These are phyloP conservation scores for Orobanche coerulescens DNA, from an alignment of 257 asterid genomes.

Conservation along the genomic window DNA sequence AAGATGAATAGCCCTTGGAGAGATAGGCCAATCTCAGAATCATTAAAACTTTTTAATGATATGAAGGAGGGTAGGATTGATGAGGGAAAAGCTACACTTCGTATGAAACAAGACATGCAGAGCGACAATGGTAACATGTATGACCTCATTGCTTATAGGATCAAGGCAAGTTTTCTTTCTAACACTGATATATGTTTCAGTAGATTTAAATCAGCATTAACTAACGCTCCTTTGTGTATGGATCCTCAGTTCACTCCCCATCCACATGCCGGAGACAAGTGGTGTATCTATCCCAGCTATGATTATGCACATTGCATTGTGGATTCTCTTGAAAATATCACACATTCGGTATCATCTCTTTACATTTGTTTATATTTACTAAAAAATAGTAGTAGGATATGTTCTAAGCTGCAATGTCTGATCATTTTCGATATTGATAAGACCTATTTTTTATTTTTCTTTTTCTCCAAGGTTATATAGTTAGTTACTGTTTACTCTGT, in stretches of 20 bases:
- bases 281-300: conserved; percentile 98
- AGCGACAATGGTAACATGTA: conserved; percentile 88
- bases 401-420: too few relatives aligned
- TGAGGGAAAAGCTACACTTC: conserved; percentile 84
- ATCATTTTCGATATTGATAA: too few relatives aligned
- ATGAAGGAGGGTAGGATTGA: conserved; percentile 75
- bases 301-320: conserved; percentile 93
- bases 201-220: too few relatives aligned
- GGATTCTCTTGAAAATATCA: conserved; percentile 84
- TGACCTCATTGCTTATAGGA: conserved; percentile 87
- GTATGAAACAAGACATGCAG: conserved; percentile 99
- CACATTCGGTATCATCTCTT: conserved; percentile 95
- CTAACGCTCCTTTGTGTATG: too few relatives aligned
- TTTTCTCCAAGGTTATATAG: too few relatives aligned
- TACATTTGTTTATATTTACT: too few relatives aligned
- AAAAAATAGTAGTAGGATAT: too few relatives aligned
- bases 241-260: conserved; percentile 97
- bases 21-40: conserved; percentile 74
- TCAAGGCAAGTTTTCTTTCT: conserved; percentile 69
- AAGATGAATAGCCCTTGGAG: conserved; percentile 96
- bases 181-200: too few relatives aligned
- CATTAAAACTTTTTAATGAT: conserved; percentile 67
- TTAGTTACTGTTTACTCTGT: too few relatives aligned
- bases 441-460: too few relatives aligned
- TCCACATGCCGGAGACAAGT: conserved; percentile 95